These are phyloP conservation scores for Saraca asoca DNA, from an alignment of 331 rosid species.

Conservation along the genomic window DNA sequence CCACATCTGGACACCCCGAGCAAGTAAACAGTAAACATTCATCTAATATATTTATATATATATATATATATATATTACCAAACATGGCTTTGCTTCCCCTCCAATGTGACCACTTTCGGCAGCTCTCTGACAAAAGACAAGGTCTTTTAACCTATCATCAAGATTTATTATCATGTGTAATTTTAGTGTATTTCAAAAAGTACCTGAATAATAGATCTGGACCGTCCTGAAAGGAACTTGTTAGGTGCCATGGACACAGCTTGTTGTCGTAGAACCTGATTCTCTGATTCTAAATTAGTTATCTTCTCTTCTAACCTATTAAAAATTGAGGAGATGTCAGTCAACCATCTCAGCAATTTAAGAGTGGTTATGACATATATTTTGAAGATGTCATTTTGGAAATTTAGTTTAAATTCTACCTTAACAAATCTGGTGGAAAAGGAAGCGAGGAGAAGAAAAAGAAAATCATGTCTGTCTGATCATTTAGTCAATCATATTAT, in stretches of 20 bases:
- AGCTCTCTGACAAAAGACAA: constrained; percentile 56
- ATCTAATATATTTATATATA: too few species aligned
- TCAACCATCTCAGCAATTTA: constrained; percentile 31
- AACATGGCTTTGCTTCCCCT: constrained; percentile 52
- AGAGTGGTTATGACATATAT: constrained; percentile 24
- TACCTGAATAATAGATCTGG: constrained; percentile 83
- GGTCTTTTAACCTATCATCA: constrained; percentile 22
- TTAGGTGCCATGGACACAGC: constrained; percentile 88
- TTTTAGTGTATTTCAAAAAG: constrained; percentile 12
- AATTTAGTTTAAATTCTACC: constrained; percentile 17
- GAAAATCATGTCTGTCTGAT: constrained; percentile 5
- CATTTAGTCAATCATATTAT: constrained; percentile 29
- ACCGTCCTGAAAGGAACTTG: constrained; percentile 77
- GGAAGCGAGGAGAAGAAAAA: constrained; percentile 27
- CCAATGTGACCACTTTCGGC: constrained; percentile 60
- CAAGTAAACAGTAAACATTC: too few species aligned
- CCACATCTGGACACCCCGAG: constrained; percentile 3
- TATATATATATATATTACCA: constrained; percentile 41
- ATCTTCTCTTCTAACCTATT: constrained; percentile 89
- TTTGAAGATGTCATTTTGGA: constrained; percentile 21
- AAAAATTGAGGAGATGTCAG: constrained; percentile 37
- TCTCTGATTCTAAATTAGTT: constrained; percentile 79
- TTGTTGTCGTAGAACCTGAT: constrained; percentile 87
- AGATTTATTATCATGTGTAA: constrained; percentile 18
- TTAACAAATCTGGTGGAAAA: neutral